Evolutionary conservation across 805 yeast species (phyloP).

Genomic region (Myxozyma sirexii): DNA sequence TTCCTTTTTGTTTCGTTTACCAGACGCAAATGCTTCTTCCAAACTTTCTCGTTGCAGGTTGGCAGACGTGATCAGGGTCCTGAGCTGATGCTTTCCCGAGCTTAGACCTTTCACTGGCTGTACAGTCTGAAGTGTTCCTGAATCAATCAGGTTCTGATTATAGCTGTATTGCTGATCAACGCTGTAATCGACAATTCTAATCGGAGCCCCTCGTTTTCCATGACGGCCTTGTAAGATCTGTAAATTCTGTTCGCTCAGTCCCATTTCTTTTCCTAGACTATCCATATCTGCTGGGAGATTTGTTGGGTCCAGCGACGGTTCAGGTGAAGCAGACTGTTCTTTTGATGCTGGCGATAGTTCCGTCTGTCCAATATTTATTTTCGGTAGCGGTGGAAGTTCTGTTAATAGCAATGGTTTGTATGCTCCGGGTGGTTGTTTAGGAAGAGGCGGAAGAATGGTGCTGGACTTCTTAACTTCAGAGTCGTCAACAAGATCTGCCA

Average conservation of each 20-base stretch:
- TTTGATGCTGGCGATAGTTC: neutral
- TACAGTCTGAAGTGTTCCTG: conserved; percentile 43
- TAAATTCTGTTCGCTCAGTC: conserved; percentile 16
- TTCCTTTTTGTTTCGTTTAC: conserved; percentile 37
- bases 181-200: conserved; percentile 44
- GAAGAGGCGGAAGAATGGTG: neutral
- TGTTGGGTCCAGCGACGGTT: neutral
- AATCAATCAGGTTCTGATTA: conserved; percentile 41
- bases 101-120: conserved; percentile 41
- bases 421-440: conserved; percentile 6
- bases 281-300: neutral
- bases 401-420: conserved; percentile 10
- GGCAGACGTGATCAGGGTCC: conserved; percentile 40
- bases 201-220: conserved; percentile 12
- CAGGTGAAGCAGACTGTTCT: neutral
- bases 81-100: conserved; percentile 43
- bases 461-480: neutral
- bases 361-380: neutral
- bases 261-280: conserved; percentile 15
- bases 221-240: conserved; percentile 30
- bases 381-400: conserved; percentile 11
- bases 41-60: conserved; percentile 41
- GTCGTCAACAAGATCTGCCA: conserved; percentile 2
- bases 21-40: conserved; percentile 40
- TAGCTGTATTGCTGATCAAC: conserved; percentile 46